Percentiles rank a stretch among this genome's conserved stretches.
Evolutionary conservation across 148 eudicot species (phyloP).

Genomic region (Rhododendron henanense): DNA sequence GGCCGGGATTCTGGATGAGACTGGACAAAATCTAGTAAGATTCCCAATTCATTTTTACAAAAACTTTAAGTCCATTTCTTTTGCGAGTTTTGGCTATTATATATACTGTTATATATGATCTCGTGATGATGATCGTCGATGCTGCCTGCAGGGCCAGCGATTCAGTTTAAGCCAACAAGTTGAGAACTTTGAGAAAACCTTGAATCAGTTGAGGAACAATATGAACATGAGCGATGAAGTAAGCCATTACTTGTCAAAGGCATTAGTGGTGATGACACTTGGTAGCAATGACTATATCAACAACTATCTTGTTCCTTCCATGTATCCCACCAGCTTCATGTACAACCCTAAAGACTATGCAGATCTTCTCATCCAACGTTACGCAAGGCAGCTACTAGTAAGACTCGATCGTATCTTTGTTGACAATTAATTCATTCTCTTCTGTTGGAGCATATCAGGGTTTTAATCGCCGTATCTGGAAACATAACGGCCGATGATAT

Average conservation of each 20-base stretch:
- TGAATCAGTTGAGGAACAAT: constrained; percentile 33
- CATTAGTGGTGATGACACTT: constrained; percentile 48
- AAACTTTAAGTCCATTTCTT: neutral
- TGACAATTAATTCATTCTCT: neutral
- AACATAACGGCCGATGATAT: no score
- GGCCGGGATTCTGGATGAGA: constrained; percentile 74
- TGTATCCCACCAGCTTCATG: constrained; percentile 37
- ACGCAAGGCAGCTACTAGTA: constrained; percentile 51
- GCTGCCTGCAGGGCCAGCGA: constrained; percentile 50
- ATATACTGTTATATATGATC: neutral
- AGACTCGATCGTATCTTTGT: neutral
- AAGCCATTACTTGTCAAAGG: constrained; percentile 35
- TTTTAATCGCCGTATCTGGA: no score
- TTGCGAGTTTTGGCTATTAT: no score
- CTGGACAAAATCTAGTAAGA: constrained; percentile 55
- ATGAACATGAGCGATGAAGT: constrained; percentile 33
- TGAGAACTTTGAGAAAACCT: constrained; percentile 45
- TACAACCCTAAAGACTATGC: constrained; percentile 59
- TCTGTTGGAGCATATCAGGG: neutral
- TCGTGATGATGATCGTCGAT: neutral
- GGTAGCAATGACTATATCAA: constrained; percentile 92
- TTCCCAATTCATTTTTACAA: no score
- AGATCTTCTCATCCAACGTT: constrained; percentile 49
- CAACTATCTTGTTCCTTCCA: constrained; percentile 46
- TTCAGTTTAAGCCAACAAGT: constrained; percentile 60